Evolutionary conservation across 495 filamentous ascomycete species (phyloP).

Genomic region (Tuber umbilicatum): DNA sequence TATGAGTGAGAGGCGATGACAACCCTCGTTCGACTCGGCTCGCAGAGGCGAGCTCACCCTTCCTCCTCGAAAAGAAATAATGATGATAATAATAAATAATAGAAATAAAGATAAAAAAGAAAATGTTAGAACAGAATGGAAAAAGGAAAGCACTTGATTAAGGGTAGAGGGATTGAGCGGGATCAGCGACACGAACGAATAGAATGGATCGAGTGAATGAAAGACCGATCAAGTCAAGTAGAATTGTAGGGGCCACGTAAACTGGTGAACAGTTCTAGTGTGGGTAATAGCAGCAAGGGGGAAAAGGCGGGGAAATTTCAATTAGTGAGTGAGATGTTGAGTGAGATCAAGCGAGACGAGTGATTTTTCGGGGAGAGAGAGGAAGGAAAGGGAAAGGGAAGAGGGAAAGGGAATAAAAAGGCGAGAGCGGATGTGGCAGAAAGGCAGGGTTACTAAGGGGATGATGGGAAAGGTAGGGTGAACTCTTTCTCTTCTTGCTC

Average conservation of each 20-base stretch:
- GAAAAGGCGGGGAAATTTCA: constrained; percentile 1
- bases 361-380: constrained; percentile 15
- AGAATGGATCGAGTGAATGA: neutral
- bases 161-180: neutral
- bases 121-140: neutral
- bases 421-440: neutral
- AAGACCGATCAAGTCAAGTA: neutral
- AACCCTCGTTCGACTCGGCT: constrained; percentile 1
- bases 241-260: constrained; percentile 4
- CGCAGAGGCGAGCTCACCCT: neutral
- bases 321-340: constrained; percentile 1
- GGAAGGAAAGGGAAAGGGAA: neutral
- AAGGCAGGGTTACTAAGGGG: constrained; percentile 3
- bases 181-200: neutral
- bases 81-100: neutral
- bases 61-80: neutral
- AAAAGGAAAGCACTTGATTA: neutral
- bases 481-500: neutral
- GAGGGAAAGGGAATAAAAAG: neutral
- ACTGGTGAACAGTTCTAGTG: neutral
- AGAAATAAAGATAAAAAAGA: neutral
- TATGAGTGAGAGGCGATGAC: constrained; percentile 5
- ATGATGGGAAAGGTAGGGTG: neutral
- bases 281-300: neutral
- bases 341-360: constrained; percentile 9